Evolutionary conservation across 2,329 filamentous ascomycete species (phyloP).

Genomic region (Alternaria consortialis): DNA sequence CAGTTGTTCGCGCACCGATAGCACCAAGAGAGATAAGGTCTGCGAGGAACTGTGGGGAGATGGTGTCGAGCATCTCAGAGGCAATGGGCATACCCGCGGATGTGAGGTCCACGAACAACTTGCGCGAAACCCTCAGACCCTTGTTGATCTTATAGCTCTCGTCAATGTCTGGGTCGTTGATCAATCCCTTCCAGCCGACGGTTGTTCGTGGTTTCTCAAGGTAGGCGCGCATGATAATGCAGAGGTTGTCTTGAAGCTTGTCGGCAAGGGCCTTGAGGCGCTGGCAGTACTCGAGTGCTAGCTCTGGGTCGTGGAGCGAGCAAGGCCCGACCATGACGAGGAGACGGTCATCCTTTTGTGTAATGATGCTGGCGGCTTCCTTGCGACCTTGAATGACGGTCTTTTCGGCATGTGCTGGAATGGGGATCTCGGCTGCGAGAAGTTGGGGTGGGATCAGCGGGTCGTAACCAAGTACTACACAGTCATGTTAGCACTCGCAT

Average conservation of each 20-base stretch:
- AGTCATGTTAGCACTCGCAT: conserved; percentile 20
- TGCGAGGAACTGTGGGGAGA: conserved; percentile 96
- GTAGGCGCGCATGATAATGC: conserved; percentile 97
- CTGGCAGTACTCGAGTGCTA: conserved; percentile 86
- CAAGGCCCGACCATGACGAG: conserved; percentile 95
- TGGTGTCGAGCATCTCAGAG: conserved; percentile 98
- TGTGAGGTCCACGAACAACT: conserved; percentile 93
- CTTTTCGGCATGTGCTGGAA: conserved; percentile 66
- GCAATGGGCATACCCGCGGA: conserved; percentile 90
- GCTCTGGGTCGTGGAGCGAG: conserved; percentile 92
- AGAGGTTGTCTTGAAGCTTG: conserved; percentile 82
- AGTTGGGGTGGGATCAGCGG: conserved; percentile 89
- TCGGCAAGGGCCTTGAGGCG: conserved; percentile 79
- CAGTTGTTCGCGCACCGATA: conserved; percentile 94
- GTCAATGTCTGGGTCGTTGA: conserved; percentile 99
- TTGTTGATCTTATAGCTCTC: conserved; percentile 99
- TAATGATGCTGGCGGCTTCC: conserved; percentile 77
- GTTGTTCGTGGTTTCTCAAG: conserved; percentile 98
- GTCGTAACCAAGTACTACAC: conserved; percentile 87
- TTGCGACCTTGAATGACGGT: conserved; percentile 77
- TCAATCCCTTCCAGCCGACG: conserved; percentile 98
- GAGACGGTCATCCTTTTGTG: conserved; percentile 82
- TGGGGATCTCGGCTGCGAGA: conserved; percentile 84
- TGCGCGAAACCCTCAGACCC: conserved; percentile 87
- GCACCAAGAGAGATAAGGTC: conserved; percentile 95